Percentiles rank a stretch among this genome's conserved stretches.
Evolutionary conservation across 441 rosid species (phyloP).

Genomic region (Lepidium campestre): DNA sequence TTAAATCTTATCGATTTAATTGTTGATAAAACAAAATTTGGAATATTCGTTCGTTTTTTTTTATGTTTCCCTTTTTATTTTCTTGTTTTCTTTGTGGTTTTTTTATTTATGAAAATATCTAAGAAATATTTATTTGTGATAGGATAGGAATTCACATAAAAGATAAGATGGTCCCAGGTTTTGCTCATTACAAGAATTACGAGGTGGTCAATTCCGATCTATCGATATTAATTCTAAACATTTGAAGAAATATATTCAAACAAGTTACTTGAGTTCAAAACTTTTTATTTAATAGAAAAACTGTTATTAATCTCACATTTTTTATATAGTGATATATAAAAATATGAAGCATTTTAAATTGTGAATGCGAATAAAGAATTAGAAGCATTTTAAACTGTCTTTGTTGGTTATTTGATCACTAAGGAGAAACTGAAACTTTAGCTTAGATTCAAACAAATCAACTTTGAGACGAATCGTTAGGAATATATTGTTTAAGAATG

Average conservation of each 20-base stretch:
- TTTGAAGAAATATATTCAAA: neutral
- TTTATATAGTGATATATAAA: neutral
- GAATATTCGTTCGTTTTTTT: slow-evolving; percentile 16
- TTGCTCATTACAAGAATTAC: neutral
- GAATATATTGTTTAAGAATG: too few species aligned
- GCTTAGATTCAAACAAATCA: neutral
- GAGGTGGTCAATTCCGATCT: neutral
- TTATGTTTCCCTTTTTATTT: neutral
- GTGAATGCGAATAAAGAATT: neutral
- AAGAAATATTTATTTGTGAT: neutral
- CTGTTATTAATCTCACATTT: too few species aligned
- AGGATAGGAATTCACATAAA: neutral
- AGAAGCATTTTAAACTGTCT: too few species aligned
- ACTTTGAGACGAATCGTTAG: too few species aligned
- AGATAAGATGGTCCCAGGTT: slow-evolving; percentile 6
- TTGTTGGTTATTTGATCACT: neutral
- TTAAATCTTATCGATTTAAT: too few species aligned
- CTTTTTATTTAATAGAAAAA: neutral
- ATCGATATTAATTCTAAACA: neutral
- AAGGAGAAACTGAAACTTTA: neutral
- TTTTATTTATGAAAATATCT: neutral
- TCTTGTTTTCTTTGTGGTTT: neutral
- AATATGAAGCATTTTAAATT: neutral
- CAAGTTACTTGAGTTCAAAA: neutral
- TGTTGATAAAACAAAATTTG: too few species aligned